Evolutionary conservation across 2,329 filamentous ascomycete species (phyloP).

Genomic region (Xylaria digitata): DNA sequence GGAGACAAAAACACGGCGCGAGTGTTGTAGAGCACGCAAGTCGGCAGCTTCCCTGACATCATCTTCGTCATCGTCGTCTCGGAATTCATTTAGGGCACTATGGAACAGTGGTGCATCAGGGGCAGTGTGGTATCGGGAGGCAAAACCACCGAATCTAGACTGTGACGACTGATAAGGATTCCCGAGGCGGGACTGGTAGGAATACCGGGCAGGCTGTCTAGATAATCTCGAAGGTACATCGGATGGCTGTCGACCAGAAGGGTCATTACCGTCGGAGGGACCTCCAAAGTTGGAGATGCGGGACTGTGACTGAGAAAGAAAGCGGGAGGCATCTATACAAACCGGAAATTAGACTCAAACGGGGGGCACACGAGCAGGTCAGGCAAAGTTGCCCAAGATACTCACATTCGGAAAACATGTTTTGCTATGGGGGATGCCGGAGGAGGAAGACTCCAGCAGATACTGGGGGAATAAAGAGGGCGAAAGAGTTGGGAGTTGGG

Average conservation of each 20-base stretch:
- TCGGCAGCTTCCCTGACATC: conserved; percentile 94
- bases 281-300: conserved; percentile 76
- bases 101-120: conserved; percentile 94
- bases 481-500: conserved; percentile 31
- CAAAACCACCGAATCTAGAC: conserved; percentile 86
- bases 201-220: conserved; percentile 47
- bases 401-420: conserved; percentile 92
- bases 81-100: conserved; percentile 88
- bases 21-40: conserved; percentile 89
- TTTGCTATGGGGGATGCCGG: conserved; percentile 39
- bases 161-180: conserved; percentile 83
- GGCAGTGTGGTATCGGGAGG: conserved; percentile 75
- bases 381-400: conserved; percentile 38
- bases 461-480: conserved; percentile 25
- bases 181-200: conserved; percentile 55
- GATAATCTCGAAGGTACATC: conserved; percentile 46
- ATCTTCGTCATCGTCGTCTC: conserved; percentile 94
- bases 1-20: conserved; percentile 86
- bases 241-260: conserved; percentile 50
- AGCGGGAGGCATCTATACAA: conserved; percentile 87
- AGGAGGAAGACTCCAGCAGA: conserved; percentile 49
- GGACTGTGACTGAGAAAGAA: conserved; percentile 96
- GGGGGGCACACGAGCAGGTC: conserved; percentile 16
- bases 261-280: conserved; percentile 65
- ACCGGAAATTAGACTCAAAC: conserved; percentile 36